Evolutionary conservation across 2,329 filamentous ascomycete genomes (phyloP).

Genomic region (Fusarium udum): DNA sequence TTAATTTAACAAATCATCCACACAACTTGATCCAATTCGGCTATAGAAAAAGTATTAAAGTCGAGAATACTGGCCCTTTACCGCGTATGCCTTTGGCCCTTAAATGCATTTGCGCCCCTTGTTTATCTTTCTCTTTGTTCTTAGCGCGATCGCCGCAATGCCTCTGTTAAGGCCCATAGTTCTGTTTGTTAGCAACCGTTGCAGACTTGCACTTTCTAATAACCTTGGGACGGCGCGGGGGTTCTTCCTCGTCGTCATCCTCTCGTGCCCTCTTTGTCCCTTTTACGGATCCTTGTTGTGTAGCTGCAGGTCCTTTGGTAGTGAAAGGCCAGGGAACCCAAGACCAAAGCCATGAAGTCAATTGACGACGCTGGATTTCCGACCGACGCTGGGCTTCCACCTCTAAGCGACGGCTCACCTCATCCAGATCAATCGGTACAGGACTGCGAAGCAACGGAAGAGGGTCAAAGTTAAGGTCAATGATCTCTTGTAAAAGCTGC

Average conservation of each 20-base stretch:
- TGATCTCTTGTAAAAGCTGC: not conserved
- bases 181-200: not conserved
- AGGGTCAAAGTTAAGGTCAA: not conserved
- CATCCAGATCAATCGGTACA: not conserved
- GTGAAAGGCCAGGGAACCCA: not conserved
- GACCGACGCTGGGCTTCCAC: not conserved
- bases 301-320: not conserved
- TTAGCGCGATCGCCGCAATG: not conserved
- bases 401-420: not conserved
- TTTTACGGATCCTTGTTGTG: rapidly evolving
- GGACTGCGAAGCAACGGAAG: not conserved
- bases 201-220: not conserved
- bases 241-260: not conserved
- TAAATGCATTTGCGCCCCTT: rapidly evolving
- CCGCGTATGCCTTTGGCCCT: rapidly evolving
- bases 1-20: not conserved
- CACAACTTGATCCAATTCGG: rapidly evolving
- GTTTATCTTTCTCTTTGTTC: not conserved
- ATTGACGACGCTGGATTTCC: not conserved
- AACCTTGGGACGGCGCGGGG: not conserved
- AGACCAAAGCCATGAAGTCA: not conserved
- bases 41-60: rapidly evolving
- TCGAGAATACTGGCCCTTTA: rapidly evolving
- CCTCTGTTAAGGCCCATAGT: not conserved
- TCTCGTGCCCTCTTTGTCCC: not conserved